A percentile compares a stretch with the other conserved stretches of the same genome.
Evolutionary conservation across 441 rosid genomes (phyloP).

Genomic region (Dalechampia spathulata): DNA sequence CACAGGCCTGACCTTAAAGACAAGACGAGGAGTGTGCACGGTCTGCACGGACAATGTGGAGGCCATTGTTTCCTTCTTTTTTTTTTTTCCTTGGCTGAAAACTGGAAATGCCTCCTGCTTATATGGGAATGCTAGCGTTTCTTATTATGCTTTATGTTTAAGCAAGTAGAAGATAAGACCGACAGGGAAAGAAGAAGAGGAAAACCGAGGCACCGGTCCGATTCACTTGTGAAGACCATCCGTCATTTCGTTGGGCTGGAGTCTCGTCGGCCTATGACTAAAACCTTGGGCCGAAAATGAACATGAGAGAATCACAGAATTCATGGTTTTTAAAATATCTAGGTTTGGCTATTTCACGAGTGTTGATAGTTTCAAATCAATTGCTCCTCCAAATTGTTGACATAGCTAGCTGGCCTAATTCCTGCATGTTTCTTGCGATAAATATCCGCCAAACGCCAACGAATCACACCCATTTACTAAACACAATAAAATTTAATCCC

Average conservation of each 20-base stretch:
- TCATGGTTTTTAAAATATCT: too few relatives aligned
- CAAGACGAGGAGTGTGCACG: slow-evolving; percentile 31
- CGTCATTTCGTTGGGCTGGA: not conserved
- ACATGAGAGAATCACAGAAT: too few relatives aligned
- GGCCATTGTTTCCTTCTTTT: slow-evolving; percentile 26
- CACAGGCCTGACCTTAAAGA: slow-evolving; percentile 32
- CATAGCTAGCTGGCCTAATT: too few relatives aligned
- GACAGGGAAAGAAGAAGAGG: not conserved
- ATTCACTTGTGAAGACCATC: not conserved
- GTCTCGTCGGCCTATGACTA: too few relatives aligned
- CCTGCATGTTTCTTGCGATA: too few relatives aligned
- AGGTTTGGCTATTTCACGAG: too few relatives aligned
- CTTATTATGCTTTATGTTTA: not conserved
- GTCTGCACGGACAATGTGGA: slow-evolving; percentile 41
- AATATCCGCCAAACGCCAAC: too few relatives aligned
- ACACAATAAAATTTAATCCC: too few relatives aligned
- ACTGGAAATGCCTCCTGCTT: not conserved
- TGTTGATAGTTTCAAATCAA: too few relatives aligned
- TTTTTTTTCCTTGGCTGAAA: not conserved
- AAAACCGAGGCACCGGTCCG: not conserved
- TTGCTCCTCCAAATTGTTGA: too few relatives aligned
- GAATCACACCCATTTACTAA: too few relatives aligned
- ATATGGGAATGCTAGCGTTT: too few relatives aligned
- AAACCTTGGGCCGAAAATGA: not conserved
- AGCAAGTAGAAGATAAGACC: slow-evolving; percentile 2